Evolutionary conservation across 2,329 filamentous ascomycete species (phyloP).

Genomic region (Aspergillus clavatus): DNA sequence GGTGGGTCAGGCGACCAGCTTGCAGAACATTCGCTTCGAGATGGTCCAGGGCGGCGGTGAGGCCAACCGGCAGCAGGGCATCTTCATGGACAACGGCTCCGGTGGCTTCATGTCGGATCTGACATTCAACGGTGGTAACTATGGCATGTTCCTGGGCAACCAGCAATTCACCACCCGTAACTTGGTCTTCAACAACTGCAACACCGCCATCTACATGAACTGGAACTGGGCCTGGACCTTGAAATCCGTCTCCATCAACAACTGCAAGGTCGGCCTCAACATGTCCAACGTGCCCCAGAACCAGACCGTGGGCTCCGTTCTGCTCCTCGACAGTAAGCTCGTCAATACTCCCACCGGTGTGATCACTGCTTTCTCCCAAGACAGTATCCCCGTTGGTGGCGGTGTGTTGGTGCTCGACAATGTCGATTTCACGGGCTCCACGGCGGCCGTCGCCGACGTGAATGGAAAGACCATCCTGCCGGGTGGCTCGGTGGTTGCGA

Average conservation of each 20-base stretch:
- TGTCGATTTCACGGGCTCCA: conserved; percentile 71
- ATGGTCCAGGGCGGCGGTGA: conserved; percentile 64
- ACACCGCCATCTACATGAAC: conserved; percentile 81
- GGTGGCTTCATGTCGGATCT: conserved; percentile 81
- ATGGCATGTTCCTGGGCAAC: conserved; percentile 74
- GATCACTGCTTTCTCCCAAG: conserved; percentile 65
- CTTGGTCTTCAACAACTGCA: conserved; percentile 72
- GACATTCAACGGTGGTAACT: conserved; percentile 74
- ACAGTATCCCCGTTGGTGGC: conserved; percentile 62
- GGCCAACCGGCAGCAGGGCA: conserved; percentile 66
- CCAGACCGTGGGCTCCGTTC: conserved; percentile 79
- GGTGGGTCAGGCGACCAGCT: conserved; percentile 73
- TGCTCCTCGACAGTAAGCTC: conserved; percentile 77
- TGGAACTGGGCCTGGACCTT: conserved; percentile 89
- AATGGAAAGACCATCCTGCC: conserved; percentile 59
- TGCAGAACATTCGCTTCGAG: conserved; percentile 78
- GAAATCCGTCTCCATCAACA: conserved; percentile 69
- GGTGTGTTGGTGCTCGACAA: conserved; percentile 84
- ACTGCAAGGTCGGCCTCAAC: conserved; percentile 70
- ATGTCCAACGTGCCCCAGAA: conserved; percentile 62
- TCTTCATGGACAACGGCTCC: conserved; percentile 81
- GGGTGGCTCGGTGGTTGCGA: conserved; percentile 63
- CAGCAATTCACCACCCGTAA: conserved; percentile 87
- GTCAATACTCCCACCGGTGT: conserved; percentile 71
- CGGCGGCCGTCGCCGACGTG: conserved; percentile 59